Evolutionary conservation across 2,329 filamentous ascomycete species (phyloP).

Genomic region (Xylariaceae sp.): DNA sequence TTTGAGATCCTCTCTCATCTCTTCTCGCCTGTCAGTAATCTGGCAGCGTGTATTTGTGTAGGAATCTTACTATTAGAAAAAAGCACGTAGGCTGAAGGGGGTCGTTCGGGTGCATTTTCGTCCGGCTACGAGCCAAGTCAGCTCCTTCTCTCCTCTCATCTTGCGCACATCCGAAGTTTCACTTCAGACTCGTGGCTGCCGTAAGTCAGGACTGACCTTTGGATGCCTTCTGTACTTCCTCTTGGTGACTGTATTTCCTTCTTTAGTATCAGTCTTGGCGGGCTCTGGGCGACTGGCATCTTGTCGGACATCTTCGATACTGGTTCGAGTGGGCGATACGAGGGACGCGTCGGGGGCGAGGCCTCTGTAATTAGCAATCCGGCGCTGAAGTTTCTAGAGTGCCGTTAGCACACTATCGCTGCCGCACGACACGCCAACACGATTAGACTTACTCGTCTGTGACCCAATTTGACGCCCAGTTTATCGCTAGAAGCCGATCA

Average conservation of each 20-base stretch:
- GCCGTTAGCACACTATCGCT: slow-evolving; percentile 1
- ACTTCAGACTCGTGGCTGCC: background rate
- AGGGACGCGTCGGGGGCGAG: slow-evolving; percentile 51
- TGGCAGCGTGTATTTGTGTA: background rate
- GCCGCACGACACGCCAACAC: too few relatives aligned
- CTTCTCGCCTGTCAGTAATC: slow-evolving; percentile 34
- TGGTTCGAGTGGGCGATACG: slow-evolving; percentile 44
- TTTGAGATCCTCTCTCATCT: slow-evolving; percentile 73
- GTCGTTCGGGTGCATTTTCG: slow-evolving; percentile 73
- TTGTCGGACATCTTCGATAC: slow-evolving; percentile 48
- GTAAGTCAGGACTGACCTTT: slow-evolving; percentile 49
- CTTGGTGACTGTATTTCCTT: slow-evolving; percentile 48
- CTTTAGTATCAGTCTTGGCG: slow-evolving; percentile 38
- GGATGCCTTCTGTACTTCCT: slow-evolving; percentile 75
- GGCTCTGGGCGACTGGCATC: slow-evolving; percentile 49
- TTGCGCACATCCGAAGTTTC: background rate
- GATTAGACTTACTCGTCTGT: slow-evolving; percentile 62
- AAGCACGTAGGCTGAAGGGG: slow-evolving; percentile 78
- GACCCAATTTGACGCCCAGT: slow-evolving; percentile 73
- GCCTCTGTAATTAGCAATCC: slow-evolving; percentile 71
- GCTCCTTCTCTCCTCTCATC: background rate
- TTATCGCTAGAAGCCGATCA: slow-evolving; percentile 50
- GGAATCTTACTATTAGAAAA: slow-evolving; percentile 72
- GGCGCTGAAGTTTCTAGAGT: slow-evolving; percentile 71
- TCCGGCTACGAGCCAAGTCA: slow-evolving; percentile 52